Base-by-base conservation (phyloP, 2,329 filamentous ascomycete genomes). In the Elsinoe perseae region DNA sequence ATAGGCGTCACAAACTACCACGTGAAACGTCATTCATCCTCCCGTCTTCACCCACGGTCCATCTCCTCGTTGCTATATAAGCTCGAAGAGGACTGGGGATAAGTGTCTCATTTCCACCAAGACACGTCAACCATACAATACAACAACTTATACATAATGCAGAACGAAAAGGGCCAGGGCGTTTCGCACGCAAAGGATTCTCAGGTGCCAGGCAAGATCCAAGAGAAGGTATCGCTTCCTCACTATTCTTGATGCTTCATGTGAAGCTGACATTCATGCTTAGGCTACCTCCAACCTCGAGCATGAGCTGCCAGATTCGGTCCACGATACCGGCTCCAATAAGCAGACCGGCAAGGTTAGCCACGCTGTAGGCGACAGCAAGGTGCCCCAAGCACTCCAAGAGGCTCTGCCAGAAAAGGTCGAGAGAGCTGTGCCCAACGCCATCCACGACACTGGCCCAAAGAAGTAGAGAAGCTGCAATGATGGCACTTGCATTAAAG, bases 401-500 rank as follows among this genome's bases (percentile, higher is more conserved):
- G 70, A 76, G 64, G 69, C 66, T 36, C 64, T 75, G 1, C 73
- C 73, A 1, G 71, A 75, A 64, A 71, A 68, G 28, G 61, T 77
- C 3, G 74, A 76, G 66, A 68, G 71, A 44, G 66, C 66, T 27
- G 65, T 76, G 2, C 73, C 73, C 28, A 72, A 76, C 57, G 60
- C 61, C 1, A 73, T 76, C 44, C 73, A 75, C 59, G 69, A 76
- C 57, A 76, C 34, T 40, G 53, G 53, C 23, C 28, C 50, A 40
- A 56, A 56, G 53, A 16, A 54, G 48, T 52, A 52, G 30, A 52
- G 8, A 14, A 14, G 14, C 1, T 38, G 34, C 18, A n/a, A 38
- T n/a, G 14, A 38, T 1, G 8, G 34, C 34, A 38, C 3, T 4
- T 16, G 10, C 4, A 14, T 9, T 36, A 36, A 3, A 9, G 32